A percentile compares a stretch with the other conserved stretches of the same genome.
phyloP scores from a whole-genome alignment of 768 basidiomycete species.

The Leccinum imitatum region DNA sequence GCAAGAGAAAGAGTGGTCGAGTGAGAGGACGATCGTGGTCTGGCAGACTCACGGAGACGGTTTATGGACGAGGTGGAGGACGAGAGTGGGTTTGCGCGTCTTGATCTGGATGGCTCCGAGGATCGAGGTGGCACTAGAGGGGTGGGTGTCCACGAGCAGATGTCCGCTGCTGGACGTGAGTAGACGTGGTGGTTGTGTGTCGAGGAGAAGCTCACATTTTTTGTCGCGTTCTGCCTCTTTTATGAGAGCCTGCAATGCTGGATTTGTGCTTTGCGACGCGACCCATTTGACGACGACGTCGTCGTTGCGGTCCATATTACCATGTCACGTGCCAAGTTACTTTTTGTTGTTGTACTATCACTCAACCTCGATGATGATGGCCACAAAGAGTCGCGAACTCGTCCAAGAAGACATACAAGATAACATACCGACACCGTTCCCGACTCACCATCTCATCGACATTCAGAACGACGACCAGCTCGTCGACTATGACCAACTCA shows the following conservation, averaged over 20 bases:
- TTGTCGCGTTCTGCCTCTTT: slow-evolving; percentile 29
- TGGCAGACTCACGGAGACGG: slow-evolving; percentile 7
- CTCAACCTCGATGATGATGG: not conserved
- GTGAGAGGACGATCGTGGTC: slow-evolving; percentile 22
- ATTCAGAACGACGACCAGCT: too few species aligned
- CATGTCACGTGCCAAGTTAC: not conserved
- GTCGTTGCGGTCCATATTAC: slow-evolving; percentile 12
- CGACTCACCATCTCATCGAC: slow-evolving; percentile 11
- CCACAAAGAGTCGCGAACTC: not conserved
- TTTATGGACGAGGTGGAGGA: slow-evolving; percentile 22
- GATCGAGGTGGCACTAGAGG: not conserved
- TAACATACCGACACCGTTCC: slow-evolving; percentile 25
- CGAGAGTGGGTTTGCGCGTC: slow-evolving; percentile 17
- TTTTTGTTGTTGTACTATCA: not conserved
- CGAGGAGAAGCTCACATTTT: slow-evolving; percentile 14
- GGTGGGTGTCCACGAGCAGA: not conserved
- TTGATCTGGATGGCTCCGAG: slow-evolving; percentile 5
- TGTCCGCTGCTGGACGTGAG: not conserved
- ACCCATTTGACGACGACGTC: slow-evolving; percentile 26
- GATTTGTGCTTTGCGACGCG: slow-evolving; percentile 25
- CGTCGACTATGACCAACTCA: slow-evolving; percentile 20
- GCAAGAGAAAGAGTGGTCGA: slow-evolving; percentile 5
- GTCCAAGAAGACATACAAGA: slow-evolving; percentile 5
- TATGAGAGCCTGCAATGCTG: slow-evolving; percentile 25
- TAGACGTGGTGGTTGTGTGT: slow-evolving; percentile 2